Conservation (phyloP, 352 stramenopile species). For the Phytophthora multivora region DNA sequence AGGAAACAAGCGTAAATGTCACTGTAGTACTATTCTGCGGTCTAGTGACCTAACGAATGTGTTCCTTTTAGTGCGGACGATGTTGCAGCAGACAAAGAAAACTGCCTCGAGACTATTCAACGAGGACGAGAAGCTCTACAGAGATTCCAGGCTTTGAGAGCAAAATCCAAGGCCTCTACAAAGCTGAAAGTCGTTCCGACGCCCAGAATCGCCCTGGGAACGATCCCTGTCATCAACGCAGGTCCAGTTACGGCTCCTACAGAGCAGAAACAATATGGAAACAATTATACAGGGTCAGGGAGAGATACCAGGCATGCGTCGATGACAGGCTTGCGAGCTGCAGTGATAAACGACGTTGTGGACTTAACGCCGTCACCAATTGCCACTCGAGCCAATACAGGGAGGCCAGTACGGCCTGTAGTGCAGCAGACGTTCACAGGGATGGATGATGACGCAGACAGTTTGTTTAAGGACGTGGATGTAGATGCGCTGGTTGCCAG, state of each 20-base stretch:
- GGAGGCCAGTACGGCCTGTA: constrained; percentile 3
- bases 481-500: constrained; percentile 60
- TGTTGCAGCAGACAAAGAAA: constrained; percentile 38
- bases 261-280: constrained; percentile 5
- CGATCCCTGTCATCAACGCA: constrained; percentile 28
- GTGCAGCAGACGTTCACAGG: constrained; percentile 11
- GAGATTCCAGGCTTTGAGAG: constrained; percentile 41
- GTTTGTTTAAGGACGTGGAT: constrained; percentile 49
- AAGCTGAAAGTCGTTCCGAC: constrained; percentile 57
- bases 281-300: neutral
- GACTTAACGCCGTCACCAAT: constrained; percentile 30
- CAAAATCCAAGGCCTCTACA: constrained; percentile 29
- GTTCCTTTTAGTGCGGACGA: constrained; percentile 11
- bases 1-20: constrained; percentile 49
- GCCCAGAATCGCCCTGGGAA: constrained; percentile 37
- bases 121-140: constrained; percentile 45
- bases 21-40: neutral
- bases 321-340: neutral
- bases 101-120: constrained; percentile 52
- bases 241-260: neutral
- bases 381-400: constrained; percentile 3
- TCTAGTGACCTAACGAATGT: neutral
- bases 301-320: constrained; percentile 1
- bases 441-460: constrained; percentile 30
- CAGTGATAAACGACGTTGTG: constrained; percentile 19